phyloP scores from a whole-genome alignment of 805 yeast genomes.

The Blastobotrys chiropterorum region DNA sequence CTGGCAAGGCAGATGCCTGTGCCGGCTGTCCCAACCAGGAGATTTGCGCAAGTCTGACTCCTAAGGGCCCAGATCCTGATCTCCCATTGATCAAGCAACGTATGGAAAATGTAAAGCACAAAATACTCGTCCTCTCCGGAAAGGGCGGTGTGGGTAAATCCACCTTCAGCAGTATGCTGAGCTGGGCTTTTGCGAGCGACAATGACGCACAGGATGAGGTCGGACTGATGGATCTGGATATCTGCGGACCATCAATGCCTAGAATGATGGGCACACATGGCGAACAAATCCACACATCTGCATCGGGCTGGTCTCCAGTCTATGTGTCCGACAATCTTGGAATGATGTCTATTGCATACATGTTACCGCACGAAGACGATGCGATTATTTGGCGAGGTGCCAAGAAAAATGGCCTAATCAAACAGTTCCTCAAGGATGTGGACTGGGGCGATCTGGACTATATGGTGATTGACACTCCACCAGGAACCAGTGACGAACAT shows the following conservation, averaged over 20 bases:
- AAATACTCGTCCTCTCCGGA: constrained; percentile 63
- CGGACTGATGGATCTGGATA: constrained; percentile 96
- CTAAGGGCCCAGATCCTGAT: constrained; percentile 95
- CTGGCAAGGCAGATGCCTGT: constrained; percentile 94
- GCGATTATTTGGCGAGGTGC: constrained; percentile 97
- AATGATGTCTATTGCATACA: constrained; percentile 89
- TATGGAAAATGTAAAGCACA: constrained; percentile 62
- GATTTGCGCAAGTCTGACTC: constrained; percentile 65
- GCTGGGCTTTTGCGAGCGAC: constrained; percentile 85
- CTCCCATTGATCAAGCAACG: constrained; percentile 67
- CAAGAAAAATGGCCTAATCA: constrained; percentile 89
- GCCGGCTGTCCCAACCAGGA: constrained; percentile 90
- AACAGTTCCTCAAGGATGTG: constrained; percentile 89
- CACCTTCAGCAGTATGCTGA: constrained; percentile 90
- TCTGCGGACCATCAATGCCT: constrained; percentile 96
- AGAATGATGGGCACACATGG: constrained; percentile 88
- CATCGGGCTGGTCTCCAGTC: constrained; percentile 94
- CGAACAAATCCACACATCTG: constrained; percentile 81
- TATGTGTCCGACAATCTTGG: constrained; percentile 93
- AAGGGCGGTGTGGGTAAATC: constrained; percentile 95
- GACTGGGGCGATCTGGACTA: constrained; percentile 87
- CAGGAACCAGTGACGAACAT: constrained; percentile 98
- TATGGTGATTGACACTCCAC: constrained; percentile 91
- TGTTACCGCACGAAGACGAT: constrained; percentile 88
- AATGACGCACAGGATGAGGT: constrained; percentile 59